Evolutionary conservation across 2,329 filamentous ascomycete species (phyloP), one percentile per base, ranked within the genome.

Genomic region (Sporothrix globosa): DNA sequence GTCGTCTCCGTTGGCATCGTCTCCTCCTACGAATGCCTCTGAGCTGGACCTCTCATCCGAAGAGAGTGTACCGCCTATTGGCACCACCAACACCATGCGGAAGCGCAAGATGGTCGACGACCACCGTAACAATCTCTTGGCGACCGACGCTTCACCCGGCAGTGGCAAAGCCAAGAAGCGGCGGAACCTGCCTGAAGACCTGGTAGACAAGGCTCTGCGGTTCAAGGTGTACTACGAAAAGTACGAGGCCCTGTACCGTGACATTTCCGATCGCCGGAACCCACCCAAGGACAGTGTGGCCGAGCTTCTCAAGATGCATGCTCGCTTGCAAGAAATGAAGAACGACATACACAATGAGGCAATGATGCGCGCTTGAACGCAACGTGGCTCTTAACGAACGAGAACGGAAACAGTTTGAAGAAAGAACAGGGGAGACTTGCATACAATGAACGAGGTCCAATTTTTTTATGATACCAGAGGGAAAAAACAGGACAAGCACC

Each of bases 1-100:
- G 76, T 90, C 88, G 2, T 90, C 88, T 11, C 88, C 88, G 4
- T 80, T 90, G 21, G 87, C 87, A n/a, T 87, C 87, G 1, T 90
- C 88, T 7, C 87, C 88, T 14, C 88, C 88, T 0, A 89, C 88
- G 9, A 90, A 90, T 73, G 88, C 87, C 0, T 89, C 87, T 1
- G 88, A 90, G 70, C 79, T 89, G 50, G 87, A 88, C 41, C 81
- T 73, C 41, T 58, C 78, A 52, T 71, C 73, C 24, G 75, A 75
- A 44, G 75, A 76, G 46, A 73, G 72, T 30, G 71, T 75, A 39
- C 73, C 73, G 9, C 74, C 72, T 5, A 81, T 58, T 73, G 77
- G 66, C 72, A 76, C n/a, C 75, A 70, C 52, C 63, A 73, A 65
- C 52, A 72, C 69, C 1, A 39, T 67, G 1, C 83, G 82, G 77